Base-by-base conservation (phyloP, 306 rosid genomes). In the Prunus davidiana region DNA sequence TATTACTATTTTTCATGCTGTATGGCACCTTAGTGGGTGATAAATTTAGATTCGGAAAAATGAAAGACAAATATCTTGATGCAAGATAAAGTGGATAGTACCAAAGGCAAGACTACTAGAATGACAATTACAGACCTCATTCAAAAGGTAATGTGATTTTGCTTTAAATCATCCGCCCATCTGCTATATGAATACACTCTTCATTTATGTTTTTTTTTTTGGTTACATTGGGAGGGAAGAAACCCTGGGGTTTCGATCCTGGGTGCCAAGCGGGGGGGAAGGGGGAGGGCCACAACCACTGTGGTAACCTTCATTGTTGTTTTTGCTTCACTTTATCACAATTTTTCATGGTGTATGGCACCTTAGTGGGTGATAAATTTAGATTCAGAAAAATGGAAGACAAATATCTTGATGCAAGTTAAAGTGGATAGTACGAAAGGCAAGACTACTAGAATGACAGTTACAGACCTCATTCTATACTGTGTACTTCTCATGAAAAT, bases 401-500 rank as follows among this genome's bases (percentile, higher is more conserved):
- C 47, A 47, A n/a, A 24, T 19, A 45, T 69, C 11, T 56, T 12
- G 66, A 3, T 30, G 50, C 13, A 13, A 38, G 32, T 11, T 13
- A 18, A 25, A 34, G 27, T 19, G 22, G 3, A 19, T 20, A 25
- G 54, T 52, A 8, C 11, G 46, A n/a, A 8, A 66, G 46, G 41
- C 18, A 69, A 3, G 66, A 68, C 3, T 46, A 27, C 18, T 76
- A 61, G 32, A 47, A 47, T 22, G 9, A 47, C 8, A 27, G 54
- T 58, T 77, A 50, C 54, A 57, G 1, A 22, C 51, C 46, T 34
- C 43, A 56, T 46, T 2, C 18, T 7, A 30, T 38, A 19, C 43
- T 56, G 45, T 2, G 62, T 67, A 30, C 15, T 63, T 30, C 66
- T 52, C 32, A 75, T 28, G 71, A 80, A 80, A 89, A 86, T 52